Base-by-base conservation (phyloP, 2,329 filamentous ascomycete genomes). In the Pseudocercospora macadamiae region DNA sequence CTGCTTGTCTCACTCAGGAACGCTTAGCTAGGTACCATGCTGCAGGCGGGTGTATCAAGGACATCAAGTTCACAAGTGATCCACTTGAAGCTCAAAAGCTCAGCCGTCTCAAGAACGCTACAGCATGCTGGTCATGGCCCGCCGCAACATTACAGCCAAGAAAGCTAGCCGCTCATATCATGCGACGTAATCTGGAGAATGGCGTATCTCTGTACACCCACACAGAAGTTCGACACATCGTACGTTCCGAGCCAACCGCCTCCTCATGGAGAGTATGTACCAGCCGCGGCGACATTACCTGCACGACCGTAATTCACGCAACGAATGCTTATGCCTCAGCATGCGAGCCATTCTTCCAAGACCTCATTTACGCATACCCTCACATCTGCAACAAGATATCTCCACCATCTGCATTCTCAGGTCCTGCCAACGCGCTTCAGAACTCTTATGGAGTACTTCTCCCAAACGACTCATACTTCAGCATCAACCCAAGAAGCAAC, bases 171-270 rank as follows among this genome's bases (percentile, higher is more conserved):
- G 14, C 54, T 3, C 56, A 62, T 16, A 44, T 66, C 5, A 47
- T 65, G 5, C 39, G 36, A 4, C 55, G 44, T 12, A 34, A 61
- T 1, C 30, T 64, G 1, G 51, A 59, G 12, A 37, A 26, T n/a
- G 51, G 37, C 12, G 85, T 91, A 65, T 91, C 91, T 66, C 78
- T 92, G 19, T 89, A 91, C 73, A 91, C 88, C 3, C 84, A 80
- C 59, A 91, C 89, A 7, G 83, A 88, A 0, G 88, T 86, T 2
- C 61, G 55, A 7, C 14, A 53, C 1, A 60, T 73, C 3, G 57
- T 21, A 4, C 0, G 18, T 18, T 0, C 28, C 10, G 0, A 16
- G n/a, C 26, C 26, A 3, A 49, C 37, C 12, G 16, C 10, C 9
- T n/a, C n/a, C n/a, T n/a, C n/a, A n/a, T 55, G 48, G 45, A 53